These are phyloP conservation scores for Galeopsis tetrahit DNA, from an alignment of 257 asterid species.

Conservation along the genomic window DNA sequence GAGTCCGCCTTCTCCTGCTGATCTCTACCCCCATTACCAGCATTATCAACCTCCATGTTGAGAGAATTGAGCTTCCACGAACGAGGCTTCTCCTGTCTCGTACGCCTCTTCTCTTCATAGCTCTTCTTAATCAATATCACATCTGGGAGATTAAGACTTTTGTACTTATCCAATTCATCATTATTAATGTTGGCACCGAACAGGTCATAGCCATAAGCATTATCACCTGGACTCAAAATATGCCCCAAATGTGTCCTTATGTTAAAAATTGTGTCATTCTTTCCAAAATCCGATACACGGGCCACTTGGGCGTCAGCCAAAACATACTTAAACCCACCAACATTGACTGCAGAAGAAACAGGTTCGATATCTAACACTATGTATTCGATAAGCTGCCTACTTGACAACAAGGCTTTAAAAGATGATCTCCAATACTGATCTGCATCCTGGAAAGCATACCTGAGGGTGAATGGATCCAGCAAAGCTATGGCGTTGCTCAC, in stretches of 20 bases:
- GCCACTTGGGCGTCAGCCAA: slow-evolving; percentile 62
- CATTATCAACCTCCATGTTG: slow-evolving; percentile 51
- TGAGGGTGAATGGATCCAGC: slow-evolving; percentile 48
- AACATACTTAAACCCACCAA: slow-evolving; percentile 46
- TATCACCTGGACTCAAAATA: slow-evolving; percentile 55
- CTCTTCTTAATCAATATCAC: slow-evolving; percentile 57
- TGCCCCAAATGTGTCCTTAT: slow-evolving; percentile 63
- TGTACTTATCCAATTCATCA: slow-evolving; percentile 55
- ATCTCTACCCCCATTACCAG: slow-evolving; percentile 41
- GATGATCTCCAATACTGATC: slow-evolving; percentile 54
- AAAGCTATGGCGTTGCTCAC: slow-evolving; percentile 50
- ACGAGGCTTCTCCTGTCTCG: slow-evolving; percentile 43
- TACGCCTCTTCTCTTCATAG: slow-evolving; percentile 53
- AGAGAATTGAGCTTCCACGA: slow-evolving; percentile 55
- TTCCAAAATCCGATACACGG: slow-evolving; percentile 60
- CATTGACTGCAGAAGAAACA: slow-evolving; percentile 43
- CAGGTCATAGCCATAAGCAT: slow-evolving; percentile 65
- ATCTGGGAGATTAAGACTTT: slow-evolving; percentile 45
- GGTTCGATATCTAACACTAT: slow-evolving; percentile 47
- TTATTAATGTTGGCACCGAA: slow-evolving; percentile 48
- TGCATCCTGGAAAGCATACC: slow-evolving; percentile 49
- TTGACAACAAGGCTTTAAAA: slow-evolving; percentile 52
- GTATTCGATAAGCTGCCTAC: slow-evolving; percentile 57
- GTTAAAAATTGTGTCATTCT: slow-evolving; percentile 39
- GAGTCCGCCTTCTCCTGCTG: slow-evolving; percentile 47